Evolutionary conservation across 2,329 filamentous ascomycete species (phyloP), one percentile per base, ranked within the genome.

Genomic region (Sclerotinia spermophila): DNA sequence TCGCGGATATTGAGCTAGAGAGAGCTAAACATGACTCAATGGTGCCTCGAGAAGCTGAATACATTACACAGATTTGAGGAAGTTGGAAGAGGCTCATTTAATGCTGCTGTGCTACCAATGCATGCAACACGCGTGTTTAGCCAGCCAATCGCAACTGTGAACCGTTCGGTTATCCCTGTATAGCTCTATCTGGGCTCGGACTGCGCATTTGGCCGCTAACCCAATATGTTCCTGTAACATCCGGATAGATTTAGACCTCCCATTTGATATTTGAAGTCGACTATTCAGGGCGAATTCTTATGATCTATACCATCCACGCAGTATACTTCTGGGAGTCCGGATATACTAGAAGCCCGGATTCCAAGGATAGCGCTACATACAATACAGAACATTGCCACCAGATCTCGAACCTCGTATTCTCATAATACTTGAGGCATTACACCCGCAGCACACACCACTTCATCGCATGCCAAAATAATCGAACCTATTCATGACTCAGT

Each of bases 401-500:
- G 6, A 40, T 38, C 13, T 19, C 35, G 24, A 17, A 40, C 17
- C 35, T 59, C 24, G 11, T 40, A 27, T 38, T 40, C 7, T 40
- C 3, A 30, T 30, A 42, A 17, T 30, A 11, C 24, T 24, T 30
- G 7, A 64, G 24, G 24, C 11, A 35, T 7, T 38, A 21, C 7
- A 48, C 7, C 7, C n/a, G 10, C 17, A 15, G 4, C n/a, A 10
- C 17, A 15, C 17, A 35, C 19, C 21, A 64, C 21, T 38, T 51
- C 10, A 67, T 67, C 51, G n/a, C 38, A 68, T 61, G 19, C 55
- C 66, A 48, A 68, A 61, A 24, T 60, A 68, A 21, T 51, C 55
- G 30, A 68, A 38, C 66, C 66, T 68, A 13, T 15, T 38, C 24
- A n/a, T 15, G 15, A 19, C 11, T 68, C 42, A 68, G 55, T 68